Percentiles rank a stretch among this genome's conserved stretches.
phyloP scores from a whole-genome alignment of 2,329 filamentous ascomycete genomes.

The Tolypocladium paradoxum region DNA sequence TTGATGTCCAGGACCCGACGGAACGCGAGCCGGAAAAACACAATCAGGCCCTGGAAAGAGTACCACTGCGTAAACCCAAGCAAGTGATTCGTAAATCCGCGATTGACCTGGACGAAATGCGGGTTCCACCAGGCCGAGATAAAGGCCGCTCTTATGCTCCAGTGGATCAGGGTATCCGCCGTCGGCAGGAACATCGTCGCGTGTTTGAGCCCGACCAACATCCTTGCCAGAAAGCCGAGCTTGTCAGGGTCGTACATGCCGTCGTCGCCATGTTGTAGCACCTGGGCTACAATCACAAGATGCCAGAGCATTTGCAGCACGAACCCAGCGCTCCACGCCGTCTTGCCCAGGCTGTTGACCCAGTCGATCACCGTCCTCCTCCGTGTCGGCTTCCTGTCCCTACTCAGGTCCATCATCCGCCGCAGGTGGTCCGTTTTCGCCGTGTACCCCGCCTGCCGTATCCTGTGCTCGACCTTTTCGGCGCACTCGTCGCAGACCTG shows the following conservation, averaged over 20 bases:
- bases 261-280: conserved; percentile 15
- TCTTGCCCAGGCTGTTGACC: conserved; percentile 29
- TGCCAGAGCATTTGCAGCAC: conserved; percentile 42
- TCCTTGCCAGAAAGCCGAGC: conserved; percentile 5
- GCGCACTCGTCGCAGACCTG: conserved; percentile 79
- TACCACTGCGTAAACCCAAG: conserved; percentile 56
- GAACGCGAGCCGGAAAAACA: conserved; percentile 44
- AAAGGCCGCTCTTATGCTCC: conserved; percentile 37
- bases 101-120: conserved; percentile 46
- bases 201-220: conserved; percentile 7
- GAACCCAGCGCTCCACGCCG: conserved; percentile 38
- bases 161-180: conserved; percentile 29
- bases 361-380: conserved; percentile 29
- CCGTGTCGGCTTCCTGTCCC: conserved; percentile 20
- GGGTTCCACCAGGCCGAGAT: conserved; percentile 59
- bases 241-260: conserved; percentile 25
- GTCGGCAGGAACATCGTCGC: conserved; percentile 25
- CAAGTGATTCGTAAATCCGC: conserved; percentile 50
- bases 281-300: conserved; percentile 15
- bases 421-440: conserved; percentile 75
- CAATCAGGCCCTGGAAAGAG: conserved; percentile 48
- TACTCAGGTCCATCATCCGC: conserved; percentile 60
- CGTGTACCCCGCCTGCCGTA: conserved; percentile 64
- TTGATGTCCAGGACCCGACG: conserved; percentile 29
- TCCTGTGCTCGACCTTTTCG: conserved; percentile 57